Conservation (phyloP, 371 early-diverging fungal species). For the Mucor saturninus region DNA sequence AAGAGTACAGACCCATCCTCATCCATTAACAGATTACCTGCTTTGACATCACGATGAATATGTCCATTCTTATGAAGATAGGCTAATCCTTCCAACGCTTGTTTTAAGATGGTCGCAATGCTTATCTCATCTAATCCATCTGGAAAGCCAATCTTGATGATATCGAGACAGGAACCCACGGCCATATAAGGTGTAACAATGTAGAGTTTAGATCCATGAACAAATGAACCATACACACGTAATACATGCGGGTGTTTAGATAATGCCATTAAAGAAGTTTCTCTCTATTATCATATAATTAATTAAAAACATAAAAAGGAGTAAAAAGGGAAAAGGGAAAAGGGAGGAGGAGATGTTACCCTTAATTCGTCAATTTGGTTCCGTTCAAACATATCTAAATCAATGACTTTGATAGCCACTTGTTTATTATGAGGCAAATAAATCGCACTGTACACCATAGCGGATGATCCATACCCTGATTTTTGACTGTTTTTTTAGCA, state of each 20-base stretch:
- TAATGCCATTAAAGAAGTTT: slow-evolving; percentile 86
- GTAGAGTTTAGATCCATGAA: slow-evolving; percentile 75
- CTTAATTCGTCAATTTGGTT: slow-evolving; percentile 41
- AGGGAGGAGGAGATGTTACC: slow-evolving; percentile 10
- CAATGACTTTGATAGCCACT: slow-evolving; percentile 35
- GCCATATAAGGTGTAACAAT: slow-evolving; percentile 85
- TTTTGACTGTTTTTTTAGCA: background rate
- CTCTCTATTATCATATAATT: slow-evolving; percentile 54
- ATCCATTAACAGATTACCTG: slow-evolving; percentile 86
- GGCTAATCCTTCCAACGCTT: slow-evolving; percentile 82
- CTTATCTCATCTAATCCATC: slow-evolving; percentile 83
- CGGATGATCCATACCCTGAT: slow-evolving; percentile 84
- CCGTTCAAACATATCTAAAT: slow-evolving; percentile 36
- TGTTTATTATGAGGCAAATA: slow-evolving; percentile 33
- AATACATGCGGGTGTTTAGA: slow-evolving; percentile 86
- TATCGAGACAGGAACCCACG: slow-evolving; percentile 83
- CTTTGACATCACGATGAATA: slow-evolving; percentile 93
- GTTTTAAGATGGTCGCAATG: slow-evolving; percentile 85
- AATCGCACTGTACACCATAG: slow-evolving; percentile 73
- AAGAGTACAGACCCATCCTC: slow-evolving; percentile 80
- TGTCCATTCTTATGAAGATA: slow-evolving; percentile 87
- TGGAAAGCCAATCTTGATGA: slow-evolving; percentile 80
- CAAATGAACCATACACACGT: slow-evolving; percentile 84
- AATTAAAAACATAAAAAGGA: background rate
- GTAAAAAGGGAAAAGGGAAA: too few species aligned